Conservation (phyloP, 768 basidiomycete genomes). For the Pisolithus albus region DNA sequence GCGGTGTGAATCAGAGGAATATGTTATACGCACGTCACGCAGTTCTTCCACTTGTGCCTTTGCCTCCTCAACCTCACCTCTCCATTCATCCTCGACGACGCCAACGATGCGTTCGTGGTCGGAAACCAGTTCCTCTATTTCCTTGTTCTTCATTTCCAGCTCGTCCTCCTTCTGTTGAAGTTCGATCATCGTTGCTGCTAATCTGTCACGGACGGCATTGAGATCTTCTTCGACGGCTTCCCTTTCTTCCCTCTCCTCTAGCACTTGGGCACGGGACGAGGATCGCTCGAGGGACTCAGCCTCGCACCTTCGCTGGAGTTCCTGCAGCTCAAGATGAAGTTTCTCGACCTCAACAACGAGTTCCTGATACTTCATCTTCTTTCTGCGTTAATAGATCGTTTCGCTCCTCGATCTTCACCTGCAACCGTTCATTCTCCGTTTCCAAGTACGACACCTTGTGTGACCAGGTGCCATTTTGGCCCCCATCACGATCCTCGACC, state of each 20-base stretch:
- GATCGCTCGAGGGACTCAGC: conserved; percentile 64
- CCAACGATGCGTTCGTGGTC: conserved; percentile 70
- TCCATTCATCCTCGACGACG: conserved; percentile 78
- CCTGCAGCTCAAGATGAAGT: conserved; percentile 61
- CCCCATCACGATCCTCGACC: conserved; percentile 47
- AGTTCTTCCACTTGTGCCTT: conserved; percentile 75
- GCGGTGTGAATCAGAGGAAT: not conserved
- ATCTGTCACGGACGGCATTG: conserved; percentile 65
- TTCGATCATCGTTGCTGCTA: conserved; percentile 77
- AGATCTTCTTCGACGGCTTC: conserved; percentile 77
- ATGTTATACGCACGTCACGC: conserved; percentile 46
- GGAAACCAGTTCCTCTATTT: conserved; percentile 70
- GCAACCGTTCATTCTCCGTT: conserved; percentile 57
- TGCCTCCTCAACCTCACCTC: conserved; percentile 80
- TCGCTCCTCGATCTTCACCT: conserved; percentile 50
- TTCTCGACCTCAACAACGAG: conserved; percentile 59
- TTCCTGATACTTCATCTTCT: conserved; percentile 71
- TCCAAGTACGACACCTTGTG: conserved; percentile 52
- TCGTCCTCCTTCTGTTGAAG: conserved; percentile 86
- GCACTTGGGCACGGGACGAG: conserved; percentile 60
- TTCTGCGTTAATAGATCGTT: conserved; percentile 45
- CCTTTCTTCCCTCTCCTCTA: conserved; percentile 67
- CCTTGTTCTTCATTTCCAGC: conserved; percentile 66
- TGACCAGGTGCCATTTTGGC: conserved; percentile 38
- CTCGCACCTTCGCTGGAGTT: conserved; percentile 53